Evolutionary conservation across 768 basidiomycete species (phyloP), one percentile per base, ranked within the genome.

Genomic region (Melanogaster broomeanus): DNA sequence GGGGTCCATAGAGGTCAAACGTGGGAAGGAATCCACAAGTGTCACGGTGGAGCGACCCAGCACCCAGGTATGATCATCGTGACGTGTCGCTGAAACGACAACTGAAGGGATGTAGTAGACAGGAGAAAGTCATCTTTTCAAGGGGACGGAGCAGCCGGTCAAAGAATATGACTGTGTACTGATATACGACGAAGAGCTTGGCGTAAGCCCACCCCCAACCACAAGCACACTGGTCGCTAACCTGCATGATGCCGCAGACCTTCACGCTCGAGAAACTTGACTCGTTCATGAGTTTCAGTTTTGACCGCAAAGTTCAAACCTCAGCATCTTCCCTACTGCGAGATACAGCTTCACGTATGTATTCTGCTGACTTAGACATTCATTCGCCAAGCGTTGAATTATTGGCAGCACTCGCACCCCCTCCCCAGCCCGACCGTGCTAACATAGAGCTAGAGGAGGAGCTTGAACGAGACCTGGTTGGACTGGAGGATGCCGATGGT

Each of bases 261-360:
- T 87, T 83, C 59, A 86, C 83, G 10, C 71, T 90, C 18, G 89
- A 91, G 72, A 89, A 88, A 63, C 67, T 91, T 4, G 89, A 90
- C 47, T 83, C 87, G 4, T 77, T 72, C 50, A 72, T 88, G 27
- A 71, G 61, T n/a, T 71, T 90, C 7, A 76, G 66, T 21, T 80
- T 78, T 58, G 80, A 82, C 42, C 71, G 77, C 39, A 82, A 79
- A 59, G 59, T 64, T 48, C 55, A 66, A 59, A 21, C 69, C 52
- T 46, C 64, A 42, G 45, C 59, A 53, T 67, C 55, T 21, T 34
- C 55, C 25, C 39, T 50, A 28, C 51, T 40, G 35, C 53, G 45
- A 15, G 61, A 63, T 25, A 46, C 43, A 13, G 55, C 53, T 21
- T 60, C 65, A 52, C 50, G 61, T 65, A 65, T 59, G 71, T 45